Percentiles rank a stretch among this genome's conserved stretches.
These are phyloP conservation scores for Aspergillus fumigatiaffinis DNA, from an alignment of 2,329 filamentous ascomycete genomes.

Conservation along the genomic window DNA sequence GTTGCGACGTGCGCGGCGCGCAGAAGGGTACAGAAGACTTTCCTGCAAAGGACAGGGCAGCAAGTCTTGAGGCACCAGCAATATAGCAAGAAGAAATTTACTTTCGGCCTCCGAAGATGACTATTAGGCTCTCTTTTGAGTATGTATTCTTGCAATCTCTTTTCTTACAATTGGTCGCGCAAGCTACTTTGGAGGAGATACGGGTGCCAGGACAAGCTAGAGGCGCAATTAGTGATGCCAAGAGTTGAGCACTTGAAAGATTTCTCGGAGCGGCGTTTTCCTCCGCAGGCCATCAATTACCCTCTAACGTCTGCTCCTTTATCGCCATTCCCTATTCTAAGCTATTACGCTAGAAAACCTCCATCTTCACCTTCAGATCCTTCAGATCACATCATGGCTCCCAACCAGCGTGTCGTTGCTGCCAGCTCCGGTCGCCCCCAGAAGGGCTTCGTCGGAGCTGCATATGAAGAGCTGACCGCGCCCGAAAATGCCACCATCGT, in stretches of 20 bases:
- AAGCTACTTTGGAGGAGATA: constrained; percentile 20
- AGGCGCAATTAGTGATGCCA: constrained; percentile 29
- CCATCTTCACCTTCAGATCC: not conserved
- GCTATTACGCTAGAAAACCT: constrained; percentile 3
- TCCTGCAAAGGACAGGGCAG: constrained; percentile 2
- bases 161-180: not conserved
- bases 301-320: not conserved
- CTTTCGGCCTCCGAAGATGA: not conserved
- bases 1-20: constrained; percentile 14
- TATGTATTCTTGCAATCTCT: not conserved
- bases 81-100: not conserved
- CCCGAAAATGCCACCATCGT: constrained; percentile 67
- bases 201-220: constrained; percentile 27
- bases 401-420: constrained; percentile 56
- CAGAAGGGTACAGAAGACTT: not conserved
- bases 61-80: not conserved
- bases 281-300: constrained; percentile 4
- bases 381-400: constrained; percentile 50
- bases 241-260: constrained; percentile 26
- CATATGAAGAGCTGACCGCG: constrained; percentile 61
- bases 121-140: not conserved
- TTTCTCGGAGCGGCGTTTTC: constrained; percentile 25
- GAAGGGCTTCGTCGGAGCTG: constrained; percentile 53
- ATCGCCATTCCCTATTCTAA: constrained; percentile 8
- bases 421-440: constrained; percentile 42